A percentile compares a stretch with the other conserved stretches of the same genome.
Evolutionary conservation across 2,329 filamentous ascomycete genomes (phyloP).

Genomic region (Amauroascus verrucosus): DNA sequence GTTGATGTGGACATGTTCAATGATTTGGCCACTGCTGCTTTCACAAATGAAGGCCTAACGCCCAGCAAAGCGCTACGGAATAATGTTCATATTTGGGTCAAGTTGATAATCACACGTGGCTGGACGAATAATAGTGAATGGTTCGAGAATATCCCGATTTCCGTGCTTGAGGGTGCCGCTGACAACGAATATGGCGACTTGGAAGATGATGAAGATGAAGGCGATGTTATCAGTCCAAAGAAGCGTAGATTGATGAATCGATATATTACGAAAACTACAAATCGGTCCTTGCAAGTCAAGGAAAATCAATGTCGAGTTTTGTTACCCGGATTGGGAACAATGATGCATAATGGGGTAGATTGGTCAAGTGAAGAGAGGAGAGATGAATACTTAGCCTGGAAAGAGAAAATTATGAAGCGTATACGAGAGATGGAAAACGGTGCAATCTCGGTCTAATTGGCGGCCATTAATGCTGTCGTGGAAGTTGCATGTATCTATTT

Average conservation of each 20-base stretch:
- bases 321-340: slow-evolving; percentile 40
- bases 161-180: slow-evolving; percentile 8
- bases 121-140: slow-evolving; percentile 54
- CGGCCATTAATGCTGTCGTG: neutral
- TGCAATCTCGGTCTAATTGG: neutral
- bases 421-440: slow-evolving; percentile 26
- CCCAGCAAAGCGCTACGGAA: slow-evolving; percentile 25
- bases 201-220: slow-evolving; percentile 20
- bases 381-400: slow-evolving; percentile 37
- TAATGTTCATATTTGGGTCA: slow-evolving; percentile 54
- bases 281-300: neutral
- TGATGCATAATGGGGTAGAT: slow-evolving; percentile 42
- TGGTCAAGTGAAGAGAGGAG: slow-evolving; percentile 37
- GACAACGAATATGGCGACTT: neutral
- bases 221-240: slow-evolving; percentile 21
- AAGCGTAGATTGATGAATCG: slow-evolving; percentile 21
- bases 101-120: slow-evolving; percentile 41
- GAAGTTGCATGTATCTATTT: neutral
- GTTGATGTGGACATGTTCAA: slow-evolving; percentile 17
- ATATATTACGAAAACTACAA: slow-evolving; percentile 16
- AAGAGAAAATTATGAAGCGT: slow-evolving; percentile 32
- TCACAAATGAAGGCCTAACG: slow-evolving; percentile 28
- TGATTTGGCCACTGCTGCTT: slow-evolving; percentile 32
- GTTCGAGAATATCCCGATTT: slow-evolving; percentile 49
- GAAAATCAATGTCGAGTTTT: slow-evolving; percentile 24